Base-by-base conservation (phyloP, 305 asterid genomes). In the Solanum hybrid region DNA sequence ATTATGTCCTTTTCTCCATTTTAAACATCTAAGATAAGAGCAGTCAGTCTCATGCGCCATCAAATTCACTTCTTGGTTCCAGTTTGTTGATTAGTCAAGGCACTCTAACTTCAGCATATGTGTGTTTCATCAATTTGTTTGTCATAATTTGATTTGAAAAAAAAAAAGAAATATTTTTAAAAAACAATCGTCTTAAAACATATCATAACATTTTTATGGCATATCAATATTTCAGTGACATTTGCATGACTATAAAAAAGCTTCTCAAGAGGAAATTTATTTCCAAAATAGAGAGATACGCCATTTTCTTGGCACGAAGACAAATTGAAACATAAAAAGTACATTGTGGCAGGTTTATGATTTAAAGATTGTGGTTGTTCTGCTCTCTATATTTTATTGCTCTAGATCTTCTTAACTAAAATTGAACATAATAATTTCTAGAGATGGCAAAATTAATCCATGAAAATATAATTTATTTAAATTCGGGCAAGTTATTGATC, bases 151-250 rank as follows among this genome's bases (percentile, higher is more conserved):
- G 0, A 64, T 22, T 64, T 19, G 26, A 0, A 0, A 60, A 9
- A 1, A 0, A 19, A 56, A 56, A 0, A 34, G 1, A 60, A 3
- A 19, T 60, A 19, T 19, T 19, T 60, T 60, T 7, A 0, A 2
- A 60, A 60, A 60, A 6, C 3, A 51, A 7, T 22, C 2, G 12
- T 22, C 26, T 9, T 64, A 64, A 64, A 64, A 64, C 1, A 64
- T 64, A 64, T 3, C 72, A 64, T 64, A 4, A 64, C 27, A 64
- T 64, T 64, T 60, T 64, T 60, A 5, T 60, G 71, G 26, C 71
- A 60, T 60, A 60, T 60, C 26, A 19, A 60, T 60, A 60, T 60
- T 19, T 64, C 12, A 19, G 1, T 64, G 12, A 64, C 27, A 64
- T 64, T 22, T 64, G 27, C 26, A 64, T 64, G 72, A 22, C 72